A percentile compares a stretch with the other conserved stretches of the same genome.
These are phyloP conservation scores for Phytopythium sindhum DNA, from an alignment of 352 stramenopile genomes.

Conservation along the genomic window DNA sequence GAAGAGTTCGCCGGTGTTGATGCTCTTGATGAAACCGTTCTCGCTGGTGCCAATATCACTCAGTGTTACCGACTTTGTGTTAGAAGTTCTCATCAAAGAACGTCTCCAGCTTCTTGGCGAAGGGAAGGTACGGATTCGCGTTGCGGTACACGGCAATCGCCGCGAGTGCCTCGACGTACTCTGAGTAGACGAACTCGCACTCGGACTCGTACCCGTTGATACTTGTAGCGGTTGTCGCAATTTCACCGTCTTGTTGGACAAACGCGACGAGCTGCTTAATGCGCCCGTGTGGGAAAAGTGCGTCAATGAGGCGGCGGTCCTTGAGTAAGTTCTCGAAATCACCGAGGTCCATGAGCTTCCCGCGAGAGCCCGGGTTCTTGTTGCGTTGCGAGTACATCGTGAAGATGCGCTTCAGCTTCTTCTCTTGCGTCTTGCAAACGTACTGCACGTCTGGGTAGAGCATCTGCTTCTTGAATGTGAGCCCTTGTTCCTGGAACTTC, in stretches of 20 bases:
- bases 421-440: slow-evolving; percentile 73
- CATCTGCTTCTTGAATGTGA: slow-evolving; percentile 87
- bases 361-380: slow-evolving; percentile 64
- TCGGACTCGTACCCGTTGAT: slow-evolving; percentile 56
- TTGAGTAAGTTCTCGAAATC: slow-evolving; percentile 77
- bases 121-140: slow-evolving; percentile 70
- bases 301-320: slow-evolving; percentile 62
- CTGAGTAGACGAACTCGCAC: slow-evolving; percentile 75
- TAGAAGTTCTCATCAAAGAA: slow-evolving; percentile 81
- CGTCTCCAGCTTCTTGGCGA: slow-evolving; percentile 71
- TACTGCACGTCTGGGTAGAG: slow-evolving; percentile 71
- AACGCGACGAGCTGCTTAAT: slow-evolving; percentile 80
- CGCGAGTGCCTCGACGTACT: slow-evolving; percentile 71
- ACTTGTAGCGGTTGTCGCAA: slow-evolving; percentile 24
- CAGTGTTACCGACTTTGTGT: not conserved
- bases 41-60: not conserved
- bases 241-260: slow-evolving; percentile 73
- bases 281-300: slow-evolving; percentile 62
- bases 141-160: slow-evolving; percentile 75
- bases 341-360: slow-evolving; percentile 66
- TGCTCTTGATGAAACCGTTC: not conserved
- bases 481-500: slow-evolving; percentile 74
- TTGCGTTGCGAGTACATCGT: slow-evolving; percentile 66
- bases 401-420: slow-evolving; percentile 76
- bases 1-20: too few species aligned